Percentiles rank a stretch among this genome's conserved stretches.
Conservation (phyloP, 208 protist genomes). For the Sergeia podlipaevii region DNA sequence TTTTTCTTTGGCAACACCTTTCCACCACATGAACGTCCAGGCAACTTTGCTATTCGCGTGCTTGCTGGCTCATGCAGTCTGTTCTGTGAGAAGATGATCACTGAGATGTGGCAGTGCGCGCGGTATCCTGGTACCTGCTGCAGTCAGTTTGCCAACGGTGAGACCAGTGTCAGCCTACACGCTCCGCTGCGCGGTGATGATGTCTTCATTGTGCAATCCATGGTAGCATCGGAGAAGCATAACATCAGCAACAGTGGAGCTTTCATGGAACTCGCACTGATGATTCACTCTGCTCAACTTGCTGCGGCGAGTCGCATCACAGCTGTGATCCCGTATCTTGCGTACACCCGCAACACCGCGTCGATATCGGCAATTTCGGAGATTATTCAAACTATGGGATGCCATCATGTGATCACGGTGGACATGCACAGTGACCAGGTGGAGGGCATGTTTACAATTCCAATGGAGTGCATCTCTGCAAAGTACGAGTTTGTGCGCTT, state of each 20-base stretch:
- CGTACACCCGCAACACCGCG: slow-evolving; percentile 90
- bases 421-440: slow-evolving; percentile 92
- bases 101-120: slow-evolving; percentile 64
- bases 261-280: slow-evolving; percentile 92
- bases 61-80: slow-evolving; percentile 54
- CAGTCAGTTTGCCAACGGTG: slow-evolving; percentile 74
- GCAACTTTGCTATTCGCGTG: slow-evolving; percentile 70
- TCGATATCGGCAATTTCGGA: slow-evolving; percentile 90
- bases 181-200: slow-evolving; percentile 93
- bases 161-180: slow-evolving; percentile 77
- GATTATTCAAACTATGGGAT: slow-evolving; percentile 86
- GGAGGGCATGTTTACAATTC: slow-evolving; percentile 94
- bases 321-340: slow-evolving; percentile 93
- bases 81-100: slow-evolving; percentile 77
- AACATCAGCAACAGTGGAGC: slow-evolving; percentile 84
- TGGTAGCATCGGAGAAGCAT: slow-evolving; percentile 65
- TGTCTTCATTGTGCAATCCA: slow-evolving; percentile 94
- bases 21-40: slow-evolving; percentile 50
- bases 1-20: slow-evolving; percentile 74
- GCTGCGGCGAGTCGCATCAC: slow-evolving; percentile 84
- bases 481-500: slow-evolving; percentile 87
- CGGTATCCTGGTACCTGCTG: slow-evolving; percentile 48
- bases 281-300: slow-evolving; percentile 78
- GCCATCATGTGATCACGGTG: slow-evolving; percentile 89
- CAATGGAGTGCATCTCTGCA: slow-evolving; percentile 86